Evolutionary conservation across 305 asterid species (phyloP), one percentile per base, ranked within the genome.

Genomic region (Fraxinus angustifolia): DNA sequence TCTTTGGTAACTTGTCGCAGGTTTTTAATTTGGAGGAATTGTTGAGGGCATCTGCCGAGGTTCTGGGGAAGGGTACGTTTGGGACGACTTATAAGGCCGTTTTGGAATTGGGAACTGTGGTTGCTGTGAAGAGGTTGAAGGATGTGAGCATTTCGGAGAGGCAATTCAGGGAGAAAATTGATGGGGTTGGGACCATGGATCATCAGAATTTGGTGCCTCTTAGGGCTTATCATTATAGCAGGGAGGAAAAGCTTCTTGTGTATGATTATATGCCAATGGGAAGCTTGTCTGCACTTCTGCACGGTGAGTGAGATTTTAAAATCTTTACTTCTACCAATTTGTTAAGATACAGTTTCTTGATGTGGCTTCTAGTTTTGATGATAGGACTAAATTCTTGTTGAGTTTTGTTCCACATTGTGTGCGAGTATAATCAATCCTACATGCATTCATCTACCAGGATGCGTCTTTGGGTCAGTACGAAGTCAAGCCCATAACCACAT

Each of bases 61-160:
- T 88, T 14, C 75, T 93, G 85, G 96, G 93, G 35, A 93, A 88
- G 88, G 93, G 96, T 62, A 93, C 93, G 8, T 90, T 93, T 40
- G 96, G 96, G 33, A 88, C 85, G 10, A 87, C 92, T 38, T 93
- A 91, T 34, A 90, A 93, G 90, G 91, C 90, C 35, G 86, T 83
- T 19, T 60, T 91, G 83, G 96, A 89, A 78, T 82, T 83, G 56
- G 93, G 92, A 73, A 90, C 88, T 12, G 86, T 82, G 72, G 92
- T 88, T 79, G 93, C 90, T 6, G 95, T 91, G 82, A 90, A 92
- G 89, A 88, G 97, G 87, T 77, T 92, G 87, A 90, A 88, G 87
- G 92, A 89, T 80, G 94, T 90, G 71, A 81, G 86, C 1, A 56
- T 87, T 62, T 42, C 87, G 1, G 91, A 90, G 65, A 85, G 34